Conservation (phyloP, 352 stramenopile species). For the Phytophthora pisi region DNA sequence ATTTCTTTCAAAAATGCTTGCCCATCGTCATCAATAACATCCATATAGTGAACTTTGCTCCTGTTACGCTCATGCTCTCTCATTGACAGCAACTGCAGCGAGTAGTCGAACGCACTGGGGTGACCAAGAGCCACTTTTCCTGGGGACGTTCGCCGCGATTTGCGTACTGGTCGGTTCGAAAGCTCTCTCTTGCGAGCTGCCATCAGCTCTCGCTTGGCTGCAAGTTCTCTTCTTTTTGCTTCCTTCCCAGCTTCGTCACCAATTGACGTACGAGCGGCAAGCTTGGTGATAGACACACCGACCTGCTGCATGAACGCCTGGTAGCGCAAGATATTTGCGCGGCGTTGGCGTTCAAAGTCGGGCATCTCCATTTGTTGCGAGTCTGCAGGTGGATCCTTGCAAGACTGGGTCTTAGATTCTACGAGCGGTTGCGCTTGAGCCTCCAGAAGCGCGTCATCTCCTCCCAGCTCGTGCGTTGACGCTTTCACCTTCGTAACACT, state of each 20-base stretch:
- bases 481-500: background rate
- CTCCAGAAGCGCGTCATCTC: background rate
- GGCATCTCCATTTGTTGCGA: background rate
- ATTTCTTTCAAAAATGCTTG: slow-evolving; percentile 37
- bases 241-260: slow-evolving; percentile 10
- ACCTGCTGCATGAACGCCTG: slow-evolving; percentile 70
- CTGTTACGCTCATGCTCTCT: background rate
- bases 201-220: slow-evolving; percentile 3
- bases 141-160: slow-evolving; percentile 49
- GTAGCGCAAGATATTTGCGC: slow-evolving; percentile 76
- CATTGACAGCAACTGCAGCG: slow-evolving; percentile 6
- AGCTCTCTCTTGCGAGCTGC: slow-evolving; percentile 4
- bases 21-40: slow-evolving; percentile 19
- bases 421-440: background rate
- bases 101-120: background rate
- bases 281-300: slow-evolving; percentile 64
- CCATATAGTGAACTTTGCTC: slow-evolving; percentile 10
- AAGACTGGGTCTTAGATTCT: background rate
- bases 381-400: background rate
- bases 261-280: slow-evolving; percentile 49
- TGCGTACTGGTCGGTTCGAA: slow-evolving; percentile 34
- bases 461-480: background rate
- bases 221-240: slow-evolving; percentile 14
- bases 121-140: background rate
- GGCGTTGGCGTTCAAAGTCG: slow-evolving; percentile 67